Evolutionary conservation across 2,329 filamentous ascomycete genomes (phyloP), one percentile per base, ranked within the genome.

Genomic region (Neopestalotiopsis rosae): DNA sequence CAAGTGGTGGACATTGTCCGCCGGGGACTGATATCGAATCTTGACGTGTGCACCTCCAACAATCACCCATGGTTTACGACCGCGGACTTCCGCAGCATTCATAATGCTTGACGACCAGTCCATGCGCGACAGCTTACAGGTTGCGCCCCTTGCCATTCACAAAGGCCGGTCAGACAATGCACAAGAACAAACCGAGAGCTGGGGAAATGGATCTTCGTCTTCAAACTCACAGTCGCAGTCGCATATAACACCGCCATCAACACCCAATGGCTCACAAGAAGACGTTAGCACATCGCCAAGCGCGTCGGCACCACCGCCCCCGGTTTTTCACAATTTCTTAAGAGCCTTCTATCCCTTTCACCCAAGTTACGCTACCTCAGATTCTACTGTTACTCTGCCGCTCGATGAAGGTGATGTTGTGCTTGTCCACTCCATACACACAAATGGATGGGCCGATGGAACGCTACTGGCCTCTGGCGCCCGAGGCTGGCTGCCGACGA

Each of bases 381-480:
- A 95, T 69, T 92, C 92, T 12, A 96, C 94, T 10, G 92, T 98
- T 67, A 98, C 95, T 12, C 85, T 98, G 12, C 92, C 94, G 28
- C 87, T 99, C 68, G 93, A 93, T 74, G 92, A 96, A 77, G 96
- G 96, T 69, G 96, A 99, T 76, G 89, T 99, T 63, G 92, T 99
- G 67, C 83, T 99, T 69, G 92, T 99, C 28, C 96, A 99, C 80
- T 98, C 96, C 4, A 93, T 98, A 73, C 96, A 99, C 81, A 96
- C 94, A 70, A 99, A 98, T 83, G 96, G 96, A 74, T 99, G 96
- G 96, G 96, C 96, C 40, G 96, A 99, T 79, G 96, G 96, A 65
- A 99, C 96, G 0, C 85, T 98, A 56, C 83, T 99, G 70, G 88
- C 92, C 30, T 94, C 94, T 2, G 95, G 95, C 32, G 92, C 92